A percentile compares a stretch with the other conserved stretches of the same genome.
These are phyloP conservation scores for Phyllosticta ampelicida DNA, from an alignment of 2,329 filamentous ascomycete genomes.

Conservation along the genomic window DNA sequence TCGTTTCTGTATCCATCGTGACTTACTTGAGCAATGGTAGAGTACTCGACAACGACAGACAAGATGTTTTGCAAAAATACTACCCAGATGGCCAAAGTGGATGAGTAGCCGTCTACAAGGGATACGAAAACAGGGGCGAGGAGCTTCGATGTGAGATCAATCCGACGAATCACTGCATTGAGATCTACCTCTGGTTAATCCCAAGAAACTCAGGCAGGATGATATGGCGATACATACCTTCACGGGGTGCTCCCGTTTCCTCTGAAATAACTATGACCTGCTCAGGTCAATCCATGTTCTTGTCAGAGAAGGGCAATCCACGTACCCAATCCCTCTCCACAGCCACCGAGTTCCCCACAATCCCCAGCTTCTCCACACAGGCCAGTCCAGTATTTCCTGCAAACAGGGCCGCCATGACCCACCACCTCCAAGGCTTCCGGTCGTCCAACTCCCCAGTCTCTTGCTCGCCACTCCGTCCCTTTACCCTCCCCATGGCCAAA, in stretches of 20 bases:
- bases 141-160: constrained; percentile 50
- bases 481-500: not conserved
- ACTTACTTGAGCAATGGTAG: constrained; percentile 38
- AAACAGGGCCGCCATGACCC: not conserved
- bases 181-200: constrained; percentile 17
- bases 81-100: constrained; percentile 37
- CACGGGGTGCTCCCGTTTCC: not conserved
- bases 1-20: constrained; percentile 25
- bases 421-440: not conserved
- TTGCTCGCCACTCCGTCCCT: not conserved
- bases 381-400: constrained; percentile 41
- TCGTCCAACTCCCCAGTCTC: not conserved
- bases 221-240: constrained; percentile 20
- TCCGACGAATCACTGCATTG: constrained; percentile 50
- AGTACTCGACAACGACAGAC: constrained; percentile 43
- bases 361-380: constrained; percentile 57
- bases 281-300: not conserved
- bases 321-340: constrained; percentile 59
- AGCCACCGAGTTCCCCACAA: constrained; percentile 55
- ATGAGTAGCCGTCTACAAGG: constrained; percentile 39
- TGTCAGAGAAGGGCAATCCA: not conserved
- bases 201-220: not conserved
- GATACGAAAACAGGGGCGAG: constrained; percentile 43
- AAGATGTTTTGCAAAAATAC: constrained; percentile 40
- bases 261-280: constrained; percentile 42